Conservation (phyloP, 2,329 filamentous ascomycete species). For the Colletotrichum theobromicola region DNA sequence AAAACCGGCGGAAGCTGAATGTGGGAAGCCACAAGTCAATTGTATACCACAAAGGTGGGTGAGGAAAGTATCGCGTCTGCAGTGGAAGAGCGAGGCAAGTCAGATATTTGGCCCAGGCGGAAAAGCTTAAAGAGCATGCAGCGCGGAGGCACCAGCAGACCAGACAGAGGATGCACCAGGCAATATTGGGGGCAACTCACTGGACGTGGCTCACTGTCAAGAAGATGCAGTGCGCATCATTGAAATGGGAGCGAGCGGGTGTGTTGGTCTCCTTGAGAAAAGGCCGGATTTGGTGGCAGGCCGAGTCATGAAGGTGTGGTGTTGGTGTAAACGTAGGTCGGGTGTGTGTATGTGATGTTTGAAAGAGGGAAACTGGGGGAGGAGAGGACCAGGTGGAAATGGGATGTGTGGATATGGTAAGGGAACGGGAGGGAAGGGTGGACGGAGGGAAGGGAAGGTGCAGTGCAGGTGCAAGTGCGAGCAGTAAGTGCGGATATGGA, state of each 20-base stretch:
- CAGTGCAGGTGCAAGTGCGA: not conserved
- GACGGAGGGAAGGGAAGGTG: not conserved
- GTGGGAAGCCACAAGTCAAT: not conserved
- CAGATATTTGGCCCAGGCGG: conserved; percentile 9
- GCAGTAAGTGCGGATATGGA: not conserved
- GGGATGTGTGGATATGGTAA: conserved; percentile 13
- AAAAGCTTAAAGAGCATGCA: not conserved
- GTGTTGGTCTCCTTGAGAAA: not conserved
- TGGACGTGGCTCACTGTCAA: not conserved
- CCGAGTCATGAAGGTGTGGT: conserved; percentile 10
- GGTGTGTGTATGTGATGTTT: not conserved
- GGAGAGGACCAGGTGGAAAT: conserved; percentile 9
- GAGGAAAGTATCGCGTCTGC: not conserved
- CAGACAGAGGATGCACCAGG: not conserved
- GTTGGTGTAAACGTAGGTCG: not conserved
- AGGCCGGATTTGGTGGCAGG: not conserved
- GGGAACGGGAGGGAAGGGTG: not conserved
- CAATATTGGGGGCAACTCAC: not conserved
- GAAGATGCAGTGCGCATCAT: not conserved
- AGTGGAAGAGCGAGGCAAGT: not conserved
- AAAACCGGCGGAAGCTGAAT: not conserved
- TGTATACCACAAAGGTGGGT: not conserved
- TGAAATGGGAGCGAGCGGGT: not conserved
- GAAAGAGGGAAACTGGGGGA: conserved; percentile 13
- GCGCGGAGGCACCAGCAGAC: not conserved